Percentiles rank a stretch among this genome's conserved stretches.
phyloP scores from a whole-genome alignment of 441 rosid genomes.

The Aleurites moluccanus region DNA sequence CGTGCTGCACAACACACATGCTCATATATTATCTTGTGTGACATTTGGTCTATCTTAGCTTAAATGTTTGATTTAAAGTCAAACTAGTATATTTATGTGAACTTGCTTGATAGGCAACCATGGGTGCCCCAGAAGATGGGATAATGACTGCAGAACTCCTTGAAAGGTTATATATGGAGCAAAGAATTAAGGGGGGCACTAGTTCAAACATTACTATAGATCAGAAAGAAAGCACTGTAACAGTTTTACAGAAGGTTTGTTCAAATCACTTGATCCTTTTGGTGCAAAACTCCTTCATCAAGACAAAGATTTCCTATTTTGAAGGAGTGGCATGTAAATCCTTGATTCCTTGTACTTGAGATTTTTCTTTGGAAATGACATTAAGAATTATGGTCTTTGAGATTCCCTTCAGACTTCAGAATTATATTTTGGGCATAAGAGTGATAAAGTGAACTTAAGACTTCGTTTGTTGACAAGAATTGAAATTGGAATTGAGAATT shows the following conservation, averaged over 20 bases:
- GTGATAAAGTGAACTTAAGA: background rate
- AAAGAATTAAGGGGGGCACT: constrained; percentile 20
- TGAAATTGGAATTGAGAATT: no score
- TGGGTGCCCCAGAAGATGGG: constrained; percentile 71
- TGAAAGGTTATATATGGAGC: constrained; percentile 47
- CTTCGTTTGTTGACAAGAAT: no score
- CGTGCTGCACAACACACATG: background rate
- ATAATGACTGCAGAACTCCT: constrained; percentile 75
- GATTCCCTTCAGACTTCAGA: background rate
- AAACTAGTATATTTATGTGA: background rate
- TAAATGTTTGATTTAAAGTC: background rate
- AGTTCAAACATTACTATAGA: constrained; percentile 23
- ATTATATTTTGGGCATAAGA: background rate
- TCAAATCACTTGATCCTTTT: background rate
- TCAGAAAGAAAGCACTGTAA: constrained; percentile 29
- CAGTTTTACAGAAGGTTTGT: constrained; percentile 33
- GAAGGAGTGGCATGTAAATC: background rate
- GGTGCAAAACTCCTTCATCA: no score
- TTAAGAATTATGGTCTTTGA: background rate
- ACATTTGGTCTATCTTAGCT: background rate
- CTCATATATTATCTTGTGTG: background rate
- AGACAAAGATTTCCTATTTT: background rate
- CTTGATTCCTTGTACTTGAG: background rate
- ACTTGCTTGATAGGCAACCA: constrained; percentile 54
- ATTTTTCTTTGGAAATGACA: background rate